Evolutionary conservation across 1,284 basidiomycete genomes (phyloP).

Genomic region (Sanghuangporus sanghuang): DNA sequence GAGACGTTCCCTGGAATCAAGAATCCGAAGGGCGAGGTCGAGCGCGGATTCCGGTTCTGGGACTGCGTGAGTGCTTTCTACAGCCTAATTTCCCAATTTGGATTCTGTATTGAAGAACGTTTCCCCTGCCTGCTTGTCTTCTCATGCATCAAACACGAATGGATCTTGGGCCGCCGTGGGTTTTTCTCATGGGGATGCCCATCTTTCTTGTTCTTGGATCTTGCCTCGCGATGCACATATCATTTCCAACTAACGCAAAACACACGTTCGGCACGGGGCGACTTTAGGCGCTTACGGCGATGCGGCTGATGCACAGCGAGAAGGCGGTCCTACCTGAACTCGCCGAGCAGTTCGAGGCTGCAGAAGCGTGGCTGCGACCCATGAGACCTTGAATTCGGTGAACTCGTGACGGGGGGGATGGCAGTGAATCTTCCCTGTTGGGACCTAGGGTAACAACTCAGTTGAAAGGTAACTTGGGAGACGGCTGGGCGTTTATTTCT

Average conservation of each 20-base stretch:
- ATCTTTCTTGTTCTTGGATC: not conserved
- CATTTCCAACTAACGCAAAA: not conserved
- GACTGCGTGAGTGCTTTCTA: conserved; percentile 69
- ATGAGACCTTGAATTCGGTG: conserved; percentile 67
- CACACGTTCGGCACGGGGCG: too few relatives aligned
- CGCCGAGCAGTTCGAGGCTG: conserved; percentile 91
- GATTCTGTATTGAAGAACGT: conserved; percentile 1
- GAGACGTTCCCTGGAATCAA: conserved; percentile 94
- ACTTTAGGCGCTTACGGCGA: conserved; percentile 76
- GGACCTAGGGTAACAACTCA: not conserved
- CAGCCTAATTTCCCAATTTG: conserved; percentile 13
- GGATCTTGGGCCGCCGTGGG: not conserved
- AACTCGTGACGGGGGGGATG: not conserved
- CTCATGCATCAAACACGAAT: conserved; percentile 3
- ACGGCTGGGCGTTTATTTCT: not conserved
- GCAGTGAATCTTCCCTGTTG: not conserved
- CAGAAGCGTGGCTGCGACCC: conserved; percentile 88
- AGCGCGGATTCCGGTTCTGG: conserved; percentile 98
- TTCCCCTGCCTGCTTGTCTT: conserved; percentile 4
- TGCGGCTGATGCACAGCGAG: conserved; percentile 84
- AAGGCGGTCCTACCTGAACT: conserved; percentile 75
- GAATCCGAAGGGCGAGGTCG: conserved; percentile 81
- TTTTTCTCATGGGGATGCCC: conserved; percentile 9
- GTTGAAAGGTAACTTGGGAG: not conserved
- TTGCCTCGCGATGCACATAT: not conserved